Base-by-base conservation (phyloP, 2,329 filamentous ascomycete genomes). In the Keithomyces neogunnii region DNA sequence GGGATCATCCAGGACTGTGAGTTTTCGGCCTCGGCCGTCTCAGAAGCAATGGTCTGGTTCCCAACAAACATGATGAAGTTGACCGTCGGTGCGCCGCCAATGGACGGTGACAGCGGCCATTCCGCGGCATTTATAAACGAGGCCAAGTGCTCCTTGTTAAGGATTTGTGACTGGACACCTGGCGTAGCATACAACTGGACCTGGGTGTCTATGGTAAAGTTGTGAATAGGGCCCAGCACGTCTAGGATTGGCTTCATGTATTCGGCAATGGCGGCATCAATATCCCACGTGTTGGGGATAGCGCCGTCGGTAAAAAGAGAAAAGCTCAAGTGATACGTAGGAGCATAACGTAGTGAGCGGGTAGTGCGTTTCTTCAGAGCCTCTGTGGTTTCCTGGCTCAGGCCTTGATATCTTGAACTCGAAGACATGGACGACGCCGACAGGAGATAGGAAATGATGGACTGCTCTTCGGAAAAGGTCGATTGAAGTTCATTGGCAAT, bases 81-180 rank as follows among this genome's bases (percentile, higher is more conserved):
- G 63, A 99, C 84, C 0, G 93, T 99, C 1, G 93, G 93, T 0
- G 92, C 92, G 19, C 82, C 84, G 42, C 91, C 93, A 58, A 99
- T 97, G 51, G 89, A 96, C 0, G 92, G 92, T 55, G 88, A 95
- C 3, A 99, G 71, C 0, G 93, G 93, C 93, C 93, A 99, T 70
- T 99, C 93, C 2, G 93, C 93, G 2, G 92, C 91, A 62, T 99
- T 99, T 68, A 99, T 90, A 63, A 99, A 99, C 1, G 88, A 91
- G 38, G 89, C 89, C 1, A 99, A 76, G 60, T 96, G 90, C 59
- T 95, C 87, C 64, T 89, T 91, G 60, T 81, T 84, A 36, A 99
- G 72, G 0, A 86, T 77, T 29, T 84, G 71, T 13, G 76, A 75
- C 60, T 80, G 76, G 1, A 81, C 78, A n/a, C 82, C 79, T 0